phyloP scores from a whole-genome alignment of 2,329 filamentous ascomycete genomes.

The Xylaria sp. region DNA sequence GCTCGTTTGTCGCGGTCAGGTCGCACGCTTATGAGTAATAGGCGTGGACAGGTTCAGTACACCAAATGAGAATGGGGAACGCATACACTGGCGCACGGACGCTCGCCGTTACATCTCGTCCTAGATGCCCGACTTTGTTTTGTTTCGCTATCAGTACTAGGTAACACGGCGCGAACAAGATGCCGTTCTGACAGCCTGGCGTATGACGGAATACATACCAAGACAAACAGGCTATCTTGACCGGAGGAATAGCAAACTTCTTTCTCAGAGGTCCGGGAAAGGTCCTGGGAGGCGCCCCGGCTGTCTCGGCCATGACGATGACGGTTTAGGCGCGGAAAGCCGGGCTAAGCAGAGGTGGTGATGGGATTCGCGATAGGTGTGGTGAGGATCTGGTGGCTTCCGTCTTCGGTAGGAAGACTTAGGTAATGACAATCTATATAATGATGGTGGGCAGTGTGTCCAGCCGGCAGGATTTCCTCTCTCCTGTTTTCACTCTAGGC shows the following conservation, averaged over 20 bases:
- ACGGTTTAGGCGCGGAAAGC: constrained; percentile 23
- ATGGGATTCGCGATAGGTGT: constrained; percentile 26
- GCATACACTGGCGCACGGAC: constrained; percentile 57
- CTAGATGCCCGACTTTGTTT: constrained; percentile 56
- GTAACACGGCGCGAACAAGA: constrained; percentile 35
- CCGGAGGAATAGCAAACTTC: constrained; percentile 60
- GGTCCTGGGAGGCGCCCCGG: constrained; percentile 41
- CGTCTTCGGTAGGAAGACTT: constrained; percentile 27
- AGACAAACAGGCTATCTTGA: constrained; percentile 62
- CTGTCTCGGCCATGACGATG: constrained; percentile 41
- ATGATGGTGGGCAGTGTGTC: constrained; percentile 17
- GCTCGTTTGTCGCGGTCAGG: constrained; percentile 24
- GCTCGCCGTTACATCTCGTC: constrained; percentile 60
- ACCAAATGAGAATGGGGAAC: constrained; percentile 25
- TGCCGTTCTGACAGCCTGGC: constrained; percentile 20
- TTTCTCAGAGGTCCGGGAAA: constrained; percentile 45
- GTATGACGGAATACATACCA: constrained; percentile 54
- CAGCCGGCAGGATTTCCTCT: background rate
- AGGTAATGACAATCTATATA: constrained; percentile 30
- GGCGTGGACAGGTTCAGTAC: constrained; percentile 14
- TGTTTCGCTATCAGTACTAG: constrained; percentile 37
- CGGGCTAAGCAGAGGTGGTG: constrained; percentile 20
- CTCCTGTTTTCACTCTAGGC: background rate
- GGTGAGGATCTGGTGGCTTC: constrained; percentile 33
- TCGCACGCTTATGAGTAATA: constrained; percentile 23